These are phyloP conservation scores for Solanum chaucha DNA, from an alignment of 257 asterid species.

Conservation along the genomic window DNA sequence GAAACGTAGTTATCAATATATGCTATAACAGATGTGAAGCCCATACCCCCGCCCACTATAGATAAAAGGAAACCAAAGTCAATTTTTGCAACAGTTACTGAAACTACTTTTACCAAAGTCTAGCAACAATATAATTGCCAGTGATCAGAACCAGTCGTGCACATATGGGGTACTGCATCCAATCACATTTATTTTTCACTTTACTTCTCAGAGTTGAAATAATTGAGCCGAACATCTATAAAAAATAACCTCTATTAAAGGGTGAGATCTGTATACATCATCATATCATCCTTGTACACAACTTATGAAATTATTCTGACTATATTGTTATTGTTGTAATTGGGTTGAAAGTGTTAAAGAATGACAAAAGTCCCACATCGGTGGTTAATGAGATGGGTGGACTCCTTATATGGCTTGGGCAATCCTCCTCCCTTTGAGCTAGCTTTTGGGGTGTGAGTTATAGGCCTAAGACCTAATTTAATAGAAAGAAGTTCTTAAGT, in stretches of 20 bases:
- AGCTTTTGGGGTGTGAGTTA: no score
- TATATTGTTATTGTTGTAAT: no score
- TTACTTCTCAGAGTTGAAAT: neutral
- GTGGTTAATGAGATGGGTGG: no score
- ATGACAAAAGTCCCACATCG: no score
- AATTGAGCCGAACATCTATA: fast-evolving
- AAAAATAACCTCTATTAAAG: no score
- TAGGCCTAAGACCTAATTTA: no score
- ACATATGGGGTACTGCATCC: neutral
- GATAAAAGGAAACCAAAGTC: neutral
- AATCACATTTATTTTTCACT: neutral
- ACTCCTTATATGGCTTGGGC: no score
- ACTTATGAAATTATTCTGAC: no score
- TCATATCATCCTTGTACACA: no score
- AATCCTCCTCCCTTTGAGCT: no score
- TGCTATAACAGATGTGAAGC: neutral
- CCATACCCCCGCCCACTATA: neutral
- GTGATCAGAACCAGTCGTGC: neutral
- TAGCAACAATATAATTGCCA: neutral
- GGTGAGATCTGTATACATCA: no score
- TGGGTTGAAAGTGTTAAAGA: no score
- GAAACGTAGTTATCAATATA: neutral
- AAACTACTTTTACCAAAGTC: neutral
- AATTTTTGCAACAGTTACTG: neutral
- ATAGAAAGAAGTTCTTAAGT: neutral